Evolutionary conservation across 129 eudicot genomes (phyloP).

Genomic region (Oenanthe sinensis): DNA sequence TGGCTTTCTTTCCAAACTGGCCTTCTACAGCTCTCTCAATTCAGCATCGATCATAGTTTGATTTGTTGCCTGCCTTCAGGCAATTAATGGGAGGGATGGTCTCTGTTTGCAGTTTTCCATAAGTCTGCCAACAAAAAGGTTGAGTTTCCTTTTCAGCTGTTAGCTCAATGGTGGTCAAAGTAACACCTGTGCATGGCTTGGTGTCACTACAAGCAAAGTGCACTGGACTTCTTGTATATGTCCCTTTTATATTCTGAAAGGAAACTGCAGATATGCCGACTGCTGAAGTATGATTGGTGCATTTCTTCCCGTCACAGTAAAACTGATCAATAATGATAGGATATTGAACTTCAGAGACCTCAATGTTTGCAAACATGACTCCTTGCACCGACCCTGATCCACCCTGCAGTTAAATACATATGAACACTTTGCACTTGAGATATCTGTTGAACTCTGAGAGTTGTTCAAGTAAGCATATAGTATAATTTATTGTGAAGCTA

Average conservation of each 20-base stretch:
- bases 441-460: background rate
- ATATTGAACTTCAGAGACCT: slow-evolving; percentile 44
- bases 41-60: slow-evolving; percentile 26
- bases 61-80: slow-evolving; percentile 21
- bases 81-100: slow-evolving; percentile 50
- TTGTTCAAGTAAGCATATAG: background rate
- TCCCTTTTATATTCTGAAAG: slow-evolving; percentile 58
- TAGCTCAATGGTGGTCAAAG: slow-evolving; percentile 37
- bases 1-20: background rate
- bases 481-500: background rate
- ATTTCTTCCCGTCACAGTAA: slow-evolving; percentile 52
- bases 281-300: slow-evolving; percentile 53
- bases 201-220: slow-evolving; percentile 59
- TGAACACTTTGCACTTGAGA: background rate
- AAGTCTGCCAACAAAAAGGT: slow-evolving; percentile 47
- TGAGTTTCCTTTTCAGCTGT: slow-evolving; percentile 26
- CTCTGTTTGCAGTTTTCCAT: slow-evolving; percentile 40
- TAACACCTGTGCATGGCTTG: slow-evolving; percentile 51
- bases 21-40: background rate
- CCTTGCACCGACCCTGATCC: slow-evolving; percentile 74
- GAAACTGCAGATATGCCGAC: slow-evolving; percentile 46
- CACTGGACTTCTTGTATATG: slow-evolving; percentile 48
- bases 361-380: slow-evolving; percentile 55
- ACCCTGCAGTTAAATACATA: slow-evolving; percentile 2
- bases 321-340: slow-evolving; percentile 73